Percentiles rank a stretch among this genome's conserved stretches.
phyloP scores from a whole-genome alignment of 441 rosid genomes.

The Populus hybrid region DNA sequence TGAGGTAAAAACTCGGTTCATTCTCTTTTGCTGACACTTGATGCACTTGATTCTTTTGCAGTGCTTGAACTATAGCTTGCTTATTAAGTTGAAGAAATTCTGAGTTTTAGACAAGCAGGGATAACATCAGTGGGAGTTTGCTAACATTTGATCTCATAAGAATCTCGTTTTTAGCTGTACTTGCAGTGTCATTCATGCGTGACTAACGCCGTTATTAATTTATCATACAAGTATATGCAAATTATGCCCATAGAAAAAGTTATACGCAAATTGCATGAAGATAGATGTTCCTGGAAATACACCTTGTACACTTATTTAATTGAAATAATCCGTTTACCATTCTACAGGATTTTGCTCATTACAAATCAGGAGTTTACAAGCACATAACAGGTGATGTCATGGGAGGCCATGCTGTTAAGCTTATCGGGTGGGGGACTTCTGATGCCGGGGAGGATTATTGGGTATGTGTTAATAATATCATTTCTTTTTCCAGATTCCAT shows the following conservation, averaged over 20 bases:
- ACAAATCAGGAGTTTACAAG: constrained; percentile 86
- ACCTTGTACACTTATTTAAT: not conserved
- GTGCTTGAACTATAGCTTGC: not conserved
- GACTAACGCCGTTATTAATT: not conserved
- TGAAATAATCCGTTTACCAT: constrained; percentile 2
- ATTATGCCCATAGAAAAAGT: not conserved
- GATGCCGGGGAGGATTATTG: constrained; percentile 87
- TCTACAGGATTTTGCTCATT: constrained; percentile 88
- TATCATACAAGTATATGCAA: too few species aligned
- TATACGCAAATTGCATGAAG: not conserved
- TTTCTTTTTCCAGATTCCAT: not conserved
- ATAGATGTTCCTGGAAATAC: not conserved
- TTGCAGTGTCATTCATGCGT: not conserved
- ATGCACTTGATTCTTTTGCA: not conserved
- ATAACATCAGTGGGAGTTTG: not conserved
- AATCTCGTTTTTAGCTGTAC: not conserved
- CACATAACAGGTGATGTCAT: constrained; percentile 59
- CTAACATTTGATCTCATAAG: not conserved
- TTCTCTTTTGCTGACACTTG: constrained; percentile 9
- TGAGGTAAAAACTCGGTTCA: constrained; percentile 50
- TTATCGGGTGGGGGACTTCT: constrained; percentile 95
- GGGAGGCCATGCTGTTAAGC: constrained; percentile 96
- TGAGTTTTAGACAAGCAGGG: not conserved
- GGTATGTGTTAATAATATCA: constrained; percentile 38
- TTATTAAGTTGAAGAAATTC: not conserved